Evolutionary conservation across 805 yeast species (phyloP).

Genomic region (Kazachstania bromeliacearum): DNA sequence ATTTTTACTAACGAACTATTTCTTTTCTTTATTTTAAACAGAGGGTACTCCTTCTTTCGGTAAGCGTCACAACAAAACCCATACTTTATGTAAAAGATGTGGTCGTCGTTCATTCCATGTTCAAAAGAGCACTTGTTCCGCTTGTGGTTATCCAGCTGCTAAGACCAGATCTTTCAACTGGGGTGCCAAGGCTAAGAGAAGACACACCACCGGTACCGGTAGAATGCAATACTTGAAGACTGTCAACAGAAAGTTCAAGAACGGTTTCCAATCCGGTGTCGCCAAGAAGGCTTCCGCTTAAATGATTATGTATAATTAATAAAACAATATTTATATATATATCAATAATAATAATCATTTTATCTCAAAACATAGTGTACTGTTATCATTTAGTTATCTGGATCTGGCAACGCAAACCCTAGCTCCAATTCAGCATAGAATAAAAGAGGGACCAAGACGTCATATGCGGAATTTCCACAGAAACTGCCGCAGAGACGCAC

Average conservation of each 20-base stretch:
- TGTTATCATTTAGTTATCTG: too few species aligned
- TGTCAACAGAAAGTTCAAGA: conserved; percentile 96
- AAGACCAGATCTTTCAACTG: conserved; percentile 98
- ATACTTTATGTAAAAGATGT: conserved; percentile 98
- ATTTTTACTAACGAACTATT: conserved; percentile 4
- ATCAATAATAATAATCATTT: too few species aligned
- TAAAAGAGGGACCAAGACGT: too few species aligned
- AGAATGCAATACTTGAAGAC: conserved; percentile 96
- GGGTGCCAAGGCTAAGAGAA: conserved; percentile 98
- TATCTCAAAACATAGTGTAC: too few species aligned
- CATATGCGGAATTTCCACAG: too few species aligned
- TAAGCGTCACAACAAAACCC: conserved; percentile 99
- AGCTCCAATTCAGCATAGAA: too few species aligned
- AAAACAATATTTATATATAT: too few species aligned
- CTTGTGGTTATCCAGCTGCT: conserved; percentile 99
- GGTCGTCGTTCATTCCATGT: conserved; percentile 97
- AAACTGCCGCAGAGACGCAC: too few species aligned
- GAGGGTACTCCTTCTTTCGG: conserved; percentile 99
- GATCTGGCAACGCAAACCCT: too few species aligned
- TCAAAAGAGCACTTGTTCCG: conserved; percentile 97
- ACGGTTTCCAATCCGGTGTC: conserved; percentile 88
- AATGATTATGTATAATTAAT: conserved; percentile 15
- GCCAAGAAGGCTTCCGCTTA: conserved; percentile 47
- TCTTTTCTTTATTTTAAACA: conserved; percentile 22
- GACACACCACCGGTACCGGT: conserved; percentile 99